Conservation (phyloP, 306 rosid genomes). For the Arachis hypogaea region DNA sequence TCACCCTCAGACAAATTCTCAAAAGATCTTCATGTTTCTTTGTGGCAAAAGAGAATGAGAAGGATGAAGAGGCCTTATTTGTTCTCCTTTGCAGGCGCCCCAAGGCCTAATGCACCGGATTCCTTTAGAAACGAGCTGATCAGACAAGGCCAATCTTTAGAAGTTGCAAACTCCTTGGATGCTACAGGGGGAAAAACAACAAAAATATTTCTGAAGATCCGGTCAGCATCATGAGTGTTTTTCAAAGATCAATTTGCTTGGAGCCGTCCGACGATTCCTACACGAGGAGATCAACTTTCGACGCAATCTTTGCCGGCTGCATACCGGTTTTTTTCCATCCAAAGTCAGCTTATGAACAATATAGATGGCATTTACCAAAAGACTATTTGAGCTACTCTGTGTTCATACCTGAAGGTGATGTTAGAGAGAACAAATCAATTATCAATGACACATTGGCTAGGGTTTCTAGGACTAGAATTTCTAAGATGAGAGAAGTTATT, state of each 20-base stretch:
- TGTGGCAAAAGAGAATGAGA: constrained; percentile 54
- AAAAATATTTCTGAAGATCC: constrained; percentile 39
- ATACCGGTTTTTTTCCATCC: constrained; percentile 64
- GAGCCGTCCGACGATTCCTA: constrained; percentile 66
- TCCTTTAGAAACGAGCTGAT: constrained; percentile 44
- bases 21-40: constrained; percentile 34
- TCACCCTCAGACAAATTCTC: constrained; percentile 48
- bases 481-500: constrained; percentile 53
- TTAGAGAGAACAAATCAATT: constrained; percentile 30
- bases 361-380: constrained; percentile 60
- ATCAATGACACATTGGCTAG: constrained; percentile 45
- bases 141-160: constrained; percentile 42
- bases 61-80: constrained; percentile 46
- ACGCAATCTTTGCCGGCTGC: constrained; percentile 62
- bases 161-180: constrained; percentile 49
- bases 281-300: constrained; percentile 60
- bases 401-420: constrained; percentile 40
- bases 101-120: constrained; percentile 36
- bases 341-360: constrained; percentile 59
- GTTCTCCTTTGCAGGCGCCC: constrained; percentile 62
- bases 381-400: constrained; percentile 46
- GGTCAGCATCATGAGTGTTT: constrained; percentile 37
- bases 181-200: constrained; percentile 6
- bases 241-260: constrained; percentile 53
- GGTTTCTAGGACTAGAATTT: constrained; percentile 36